Evolutionary conservation across 257 asterid species (phyloP).

Genomic region (Echium plantagineum): DNA sequence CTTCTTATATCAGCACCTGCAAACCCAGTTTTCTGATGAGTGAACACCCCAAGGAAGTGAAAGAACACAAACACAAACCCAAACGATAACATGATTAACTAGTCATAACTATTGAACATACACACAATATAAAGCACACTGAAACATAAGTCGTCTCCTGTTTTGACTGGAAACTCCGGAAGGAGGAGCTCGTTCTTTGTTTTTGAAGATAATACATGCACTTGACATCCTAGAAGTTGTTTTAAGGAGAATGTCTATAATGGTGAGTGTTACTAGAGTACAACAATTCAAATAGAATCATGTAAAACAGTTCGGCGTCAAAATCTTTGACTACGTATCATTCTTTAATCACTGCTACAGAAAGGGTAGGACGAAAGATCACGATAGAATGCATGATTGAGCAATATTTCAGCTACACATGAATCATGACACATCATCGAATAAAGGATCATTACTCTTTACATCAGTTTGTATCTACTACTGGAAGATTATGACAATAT

Average conservation of each 20-base stretch:
- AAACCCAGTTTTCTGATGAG: not conserved
- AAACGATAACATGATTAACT: too few relatives aligned
- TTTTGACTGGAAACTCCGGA: too few relatives aligned
- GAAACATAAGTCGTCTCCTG: too few relatives aligned
- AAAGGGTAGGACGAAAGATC: not conserved
- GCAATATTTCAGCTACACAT: not conserved
- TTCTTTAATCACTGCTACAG: too few relatives aligned
- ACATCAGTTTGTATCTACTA: not conserved
- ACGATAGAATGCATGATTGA: not conserved
- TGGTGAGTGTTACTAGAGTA: not conserved
- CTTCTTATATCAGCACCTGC: constrained; percentile 90
- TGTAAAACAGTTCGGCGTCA: not conserved
- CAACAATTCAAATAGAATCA: not conserved
- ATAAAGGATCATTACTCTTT: not conserved
- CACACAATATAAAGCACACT: too few relatives aligned
- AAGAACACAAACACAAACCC: not conserved
- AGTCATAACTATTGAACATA: too few relatives aligned
- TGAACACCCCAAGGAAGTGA: not conserved
- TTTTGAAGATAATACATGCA: too few relatives aligned
- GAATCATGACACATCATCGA: not conserved
- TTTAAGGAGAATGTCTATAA: too few relatives aligned
- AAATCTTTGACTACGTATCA: not conserved
- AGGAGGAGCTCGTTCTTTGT: too few relatives aligned
- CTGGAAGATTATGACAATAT: not conserved
- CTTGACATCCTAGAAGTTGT: too few relatives aligned